phyloP scores from a whole-genome alignment of 2,329 filamentous ascomycete species.

The Purpureocillium lavendulum region DNA sequence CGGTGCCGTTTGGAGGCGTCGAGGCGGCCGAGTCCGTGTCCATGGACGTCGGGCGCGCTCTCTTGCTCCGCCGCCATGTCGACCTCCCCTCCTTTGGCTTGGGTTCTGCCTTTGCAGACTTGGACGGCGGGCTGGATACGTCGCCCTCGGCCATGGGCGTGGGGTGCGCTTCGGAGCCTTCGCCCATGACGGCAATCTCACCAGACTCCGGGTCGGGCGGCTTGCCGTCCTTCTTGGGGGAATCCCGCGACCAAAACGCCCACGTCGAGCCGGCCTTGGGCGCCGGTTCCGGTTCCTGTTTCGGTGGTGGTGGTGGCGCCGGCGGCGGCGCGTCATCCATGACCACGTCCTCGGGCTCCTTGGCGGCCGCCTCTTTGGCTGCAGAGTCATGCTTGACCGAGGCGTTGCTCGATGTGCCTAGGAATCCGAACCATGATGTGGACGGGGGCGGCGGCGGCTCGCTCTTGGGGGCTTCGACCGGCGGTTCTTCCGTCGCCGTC shows the following conservation, averaged over 20 bases:
- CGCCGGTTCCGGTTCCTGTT: constrained; percentile 22
- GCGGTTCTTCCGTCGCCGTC: constrained; percentile 8
- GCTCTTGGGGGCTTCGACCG: constrained; percentile 7
- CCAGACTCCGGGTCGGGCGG: constrained; percentile 30
- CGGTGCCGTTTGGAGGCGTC: constrained; percentile 8
- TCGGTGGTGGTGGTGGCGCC: constrained; percentile 19
- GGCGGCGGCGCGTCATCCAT: constrained; percentile 35
- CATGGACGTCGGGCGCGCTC: constrained; percentile 36
- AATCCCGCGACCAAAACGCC: constrained; percentile 71
- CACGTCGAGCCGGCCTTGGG: constrained; percentile 57
- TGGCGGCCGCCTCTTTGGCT: background rate
- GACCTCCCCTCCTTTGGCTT: constrained; percentile 24
- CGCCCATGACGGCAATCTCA: constrained; percentile 48
- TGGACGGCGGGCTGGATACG: constrained; percentile 26
- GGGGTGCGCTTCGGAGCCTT: constrained; percentile 48
- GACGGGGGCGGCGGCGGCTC: constrained; percentile 11
- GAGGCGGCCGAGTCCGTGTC: constrained; percentile 32
- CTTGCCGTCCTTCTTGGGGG: constrained; percentile 26
- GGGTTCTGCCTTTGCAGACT: constrained; percentile 20
- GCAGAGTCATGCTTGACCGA: constrained; percentile 1
- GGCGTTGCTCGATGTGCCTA: constrained; percentile 18
- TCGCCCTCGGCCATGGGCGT: constrained; percentile 35
- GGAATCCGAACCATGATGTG: constrained; percentile 32
- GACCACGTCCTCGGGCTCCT: constrained; percentile 26
- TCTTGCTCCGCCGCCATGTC: constrained; percentile 34